A percentile compares a stretch with the other conserved stretches of the same genome.
These are phyloP conservation scores for Colletotrichum sidae DNA, from an alignment of 2,329 filamentous ascomycete genomes.

Conservation along the genomic window DNA sequence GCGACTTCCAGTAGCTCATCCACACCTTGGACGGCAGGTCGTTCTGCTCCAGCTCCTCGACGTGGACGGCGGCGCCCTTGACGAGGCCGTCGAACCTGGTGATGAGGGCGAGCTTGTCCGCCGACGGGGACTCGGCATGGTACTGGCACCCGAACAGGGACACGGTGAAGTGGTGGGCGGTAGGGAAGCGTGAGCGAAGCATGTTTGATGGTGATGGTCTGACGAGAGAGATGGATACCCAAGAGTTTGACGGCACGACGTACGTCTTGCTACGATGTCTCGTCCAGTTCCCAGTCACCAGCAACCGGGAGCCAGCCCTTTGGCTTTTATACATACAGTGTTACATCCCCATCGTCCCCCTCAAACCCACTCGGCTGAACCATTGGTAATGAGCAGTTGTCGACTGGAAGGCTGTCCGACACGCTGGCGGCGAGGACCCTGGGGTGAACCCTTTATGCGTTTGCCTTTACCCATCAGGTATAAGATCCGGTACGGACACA, in stretches of 20 bases:
- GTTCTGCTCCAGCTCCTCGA: constrained; percentile 35
- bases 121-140: constrained; percentile 28
- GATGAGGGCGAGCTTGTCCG: constrained; percentile 28
- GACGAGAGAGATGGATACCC: background rate
- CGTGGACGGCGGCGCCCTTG: constrained; percentile 29
- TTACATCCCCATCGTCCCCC: constrained; percentile 4
- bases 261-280: too few relatives aligned
- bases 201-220: constrained; percentile 13
- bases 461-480: constrained; percentile 11
- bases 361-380: background rate
- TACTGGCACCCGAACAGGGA: constrained; percentile 32
- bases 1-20: constrained; percentile 35
- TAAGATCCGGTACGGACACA: background rate
- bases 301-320: background rate
- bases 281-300: too few relatives aligned
- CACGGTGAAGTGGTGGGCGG: constrained; percentile 34
- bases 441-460: constrained; percentile 20
- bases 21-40: constrained; percentile 34
- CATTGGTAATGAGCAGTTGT: constrained; percentile 2
- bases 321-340: constrained; percentile 16
- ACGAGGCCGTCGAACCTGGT: constrained; percentile 25
- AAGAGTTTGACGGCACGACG: background rate
- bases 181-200: constrained; percentile 34
- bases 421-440: background rate
- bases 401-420: background rate